A percentile compares a stretch with the other conserved stretches of the same genome.
Evolutionary conservation across 2,329 filamentous ascomycete species (phyloP).

Genomic region (Chalaropsis ovoidea): DNA sequence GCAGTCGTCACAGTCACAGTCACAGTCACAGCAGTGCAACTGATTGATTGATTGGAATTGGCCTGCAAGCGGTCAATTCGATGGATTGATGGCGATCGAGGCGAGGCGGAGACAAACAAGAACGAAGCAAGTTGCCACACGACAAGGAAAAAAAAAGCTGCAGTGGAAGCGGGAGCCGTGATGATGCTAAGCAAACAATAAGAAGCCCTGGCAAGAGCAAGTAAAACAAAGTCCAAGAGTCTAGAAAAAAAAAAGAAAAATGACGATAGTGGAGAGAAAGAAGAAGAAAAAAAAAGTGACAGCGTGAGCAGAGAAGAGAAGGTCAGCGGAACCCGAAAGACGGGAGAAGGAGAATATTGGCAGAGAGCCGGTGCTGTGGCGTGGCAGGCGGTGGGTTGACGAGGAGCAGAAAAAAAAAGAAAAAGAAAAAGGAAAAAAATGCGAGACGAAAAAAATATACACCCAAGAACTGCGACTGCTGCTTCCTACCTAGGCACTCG

Average conservation of each 20-base stretch:
- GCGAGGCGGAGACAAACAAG: background rate
- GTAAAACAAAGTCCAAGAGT: constrained; percentile 13
- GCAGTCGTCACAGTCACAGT: background rate
- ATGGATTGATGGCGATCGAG: background rate
- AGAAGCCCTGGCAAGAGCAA: constrained; percentile 4
- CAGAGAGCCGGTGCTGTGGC: constrained; percentile 25
- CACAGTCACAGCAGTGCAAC: background rate
- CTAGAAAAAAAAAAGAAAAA: constrained; percentile 11
- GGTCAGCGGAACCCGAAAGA: constrained; percentile 24
- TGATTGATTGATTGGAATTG: background rate
- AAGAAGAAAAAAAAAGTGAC: constrained; percentile 24
- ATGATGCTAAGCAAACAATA: constrained; percentile 14
- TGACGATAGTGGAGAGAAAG: constrained; percentile 17
- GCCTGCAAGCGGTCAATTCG: background rate
- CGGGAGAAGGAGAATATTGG: constrained; percentile 21
- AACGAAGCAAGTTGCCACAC: background rate
- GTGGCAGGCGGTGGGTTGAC: constrained; percentile 21
- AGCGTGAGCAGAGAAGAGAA: constrained; percentile 24
- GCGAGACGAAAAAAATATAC: background rate
- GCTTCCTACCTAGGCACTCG: background rate
- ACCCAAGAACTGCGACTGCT: background rate
- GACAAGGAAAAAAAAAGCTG: background rate
- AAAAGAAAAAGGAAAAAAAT: constrained; percentile 5
- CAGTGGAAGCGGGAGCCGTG: constrained; percentile 7
- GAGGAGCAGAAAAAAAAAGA: constrained; percentile 21